These are phyloP conservation scores for Pseudogymnoascus sp. DNA, from an alignment of 2,329 filamentous ascomycete species.

Conservation along the genomic window DNA sequence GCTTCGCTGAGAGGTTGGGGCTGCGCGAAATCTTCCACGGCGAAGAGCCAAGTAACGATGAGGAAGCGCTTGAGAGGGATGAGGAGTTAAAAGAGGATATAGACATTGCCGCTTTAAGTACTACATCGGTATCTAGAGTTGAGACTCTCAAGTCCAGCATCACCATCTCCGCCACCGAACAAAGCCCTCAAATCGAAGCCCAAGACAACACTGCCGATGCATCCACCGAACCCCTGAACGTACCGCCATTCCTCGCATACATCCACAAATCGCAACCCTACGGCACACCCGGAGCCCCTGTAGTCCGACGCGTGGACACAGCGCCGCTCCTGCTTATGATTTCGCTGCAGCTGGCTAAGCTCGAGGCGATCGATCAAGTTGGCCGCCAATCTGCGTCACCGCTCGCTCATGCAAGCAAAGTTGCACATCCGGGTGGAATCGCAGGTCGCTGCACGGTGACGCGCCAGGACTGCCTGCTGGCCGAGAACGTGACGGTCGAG, in stretches of 20 bases:
- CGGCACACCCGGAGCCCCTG: slow-evolving; percentile 38
- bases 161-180: slow-evolving; percentile 7
- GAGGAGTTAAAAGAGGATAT: slow-evolving; percentile 22
- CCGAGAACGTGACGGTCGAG: slow-evolving; percentile 80
- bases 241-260: slow-evolving; percentile 75
- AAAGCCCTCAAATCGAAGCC: slow-evolving; percentile 11
- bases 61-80: slow-evolving; percentile 25
- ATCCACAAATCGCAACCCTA: slow-evolving; percentile 53
- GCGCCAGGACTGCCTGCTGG: slow-evolving; percentile 72
- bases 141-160: slow-evolving; percentile 13
- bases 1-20: slow-evolving; percentile 68
- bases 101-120: slow-evolving; percentile 25
- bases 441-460: slow-evolving; percentile 76
- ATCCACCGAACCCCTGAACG: slow-evolving; percentile 31
- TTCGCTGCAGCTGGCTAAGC: slow-evolving; percentile 78
- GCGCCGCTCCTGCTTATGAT: slow-evolving; percentile 71
- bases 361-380: slow-evolving; percentile 61
- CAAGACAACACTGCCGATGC: slow-evolving; percentile 15
- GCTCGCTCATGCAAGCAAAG: slow-evolving; percentile 69
- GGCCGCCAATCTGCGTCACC: slow-evolving; percentile 53
- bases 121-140: slow-evolving; percentile 24
- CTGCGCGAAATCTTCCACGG: slow-evolving; percentile 57
- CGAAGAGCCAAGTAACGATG: slow-evolving; percentile 32
- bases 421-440: slow-evolving; percentile 76
- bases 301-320: slow-evolving; percentile 85